These are phyloP conservation scores for Ananas comosus DNA, from an alignment of 176 grass and related monocot species.

Conservation along the genomic window DNA sequence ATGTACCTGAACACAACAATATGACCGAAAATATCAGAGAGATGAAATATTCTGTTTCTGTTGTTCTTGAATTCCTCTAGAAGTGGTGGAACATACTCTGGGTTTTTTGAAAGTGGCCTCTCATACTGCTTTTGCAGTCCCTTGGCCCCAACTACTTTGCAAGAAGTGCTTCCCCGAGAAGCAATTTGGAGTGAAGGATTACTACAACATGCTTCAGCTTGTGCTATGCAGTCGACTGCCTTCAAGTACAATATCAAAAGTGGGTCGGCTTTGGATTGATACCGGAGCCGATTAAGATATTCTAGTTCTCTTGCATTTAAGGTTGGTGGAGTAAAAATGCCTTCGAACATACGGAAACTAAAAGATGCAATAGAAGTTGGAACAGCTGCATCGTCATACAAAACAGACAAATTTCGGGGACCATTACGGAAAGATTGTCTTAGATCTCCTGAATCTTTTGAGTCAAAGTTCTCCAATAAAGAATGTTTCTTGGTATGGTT, in stretches of 20 bases:
- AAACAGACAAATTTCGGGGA: too few species aligned
- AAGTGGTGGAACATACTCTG: constrained; percentile 43
- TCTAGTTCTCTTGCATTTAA: constrained; percentile 52
- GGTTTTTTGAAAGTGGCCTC: constrained; percentile 52
- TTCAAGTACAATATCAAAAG: constrained; percentile 69
- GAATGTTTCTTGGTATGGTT: constrained; percentile 38
- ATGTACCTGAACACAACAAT: constrained; percentile 31
- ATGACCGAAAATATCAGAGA: constrained; percentile 26
- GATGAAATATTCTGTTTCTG: background rate
- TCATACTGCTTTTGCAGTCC: constrained; percentile 78
- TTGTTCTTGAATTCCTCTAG: constrained; percentile 8
- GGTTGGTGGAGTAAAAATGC: constrained; percentile 43
- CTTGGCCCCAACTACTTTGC: constrained; percentile 48
- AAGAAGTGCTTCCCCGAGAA: constrained; percentile 39
- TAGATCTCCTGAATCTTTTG: constrained; percentile 34
- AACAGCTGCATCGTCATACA: too few species aligned
- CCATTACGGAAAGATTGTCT: too few species aligned
- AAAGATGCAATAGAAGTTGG: too few species aligned
- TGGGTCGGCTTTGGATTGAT: constrained; percentile 48
- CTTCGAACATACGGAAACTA: background rate
- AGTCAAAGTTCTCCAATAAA: constrained; percentile 17
- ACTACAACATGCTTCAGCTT: constrained; percentile 32
- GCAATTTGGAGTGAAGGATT: constrained; percentile 45
- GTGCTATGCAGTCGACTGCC: constrained; percentile 48
- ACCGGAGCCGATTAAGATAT: constrained; percentile 37